phyloP scores from a whole-genome alignment of 148 eudicot species.

The Rhododendron mucronatum region DNA sequence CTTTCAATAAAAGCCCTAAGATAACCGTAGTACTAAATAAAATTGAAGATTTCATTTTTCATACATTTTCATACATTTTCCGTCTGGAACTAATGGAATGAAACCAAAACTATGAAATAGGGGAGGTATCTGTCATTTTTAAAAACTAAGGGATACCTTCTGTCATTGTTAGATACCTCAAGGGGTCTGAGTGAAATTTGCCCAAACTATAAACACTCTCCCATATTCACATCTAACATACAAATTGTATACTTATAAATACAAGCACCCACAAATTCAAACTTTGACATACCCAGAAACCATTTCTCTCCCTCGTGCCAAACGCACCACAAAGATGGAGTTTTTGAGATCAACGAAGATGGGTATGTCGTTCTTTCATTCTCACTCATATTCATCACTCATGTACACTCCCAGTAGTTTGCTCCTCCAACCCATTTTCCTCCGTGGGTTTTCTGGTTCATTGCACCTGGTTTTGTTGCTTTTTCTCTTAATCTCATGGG shows the following conservation, averaged over 20 bases:
- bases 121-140: no score
- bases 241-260: neutral
- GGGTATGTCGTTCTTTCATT: slow-evolving; percentile 1
- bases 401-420: neutral
- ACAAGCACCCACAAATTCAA: neutral
- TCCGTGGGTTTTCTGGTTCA: neutral
- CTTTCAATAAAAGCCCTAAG: no score
- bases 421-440: slow-evolving; percentile 8
- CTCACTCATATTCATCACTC: neutral
- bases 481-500: neutral
- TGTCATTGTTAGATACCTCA: no score
- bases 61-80: no score
- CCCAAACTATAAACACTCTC: neutral
- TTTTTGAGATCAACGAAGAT: neutral
- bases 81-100: no score
- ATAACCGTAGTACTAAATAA: no score
- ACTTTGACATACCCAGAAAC: neutral
- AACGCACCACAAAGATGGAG: neutral
- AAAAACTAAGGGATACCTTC: no score
- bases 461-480: neutral
- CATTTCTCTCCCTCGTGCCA: neutral
- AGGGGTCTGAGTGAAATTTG: no score
- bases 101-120: no score
- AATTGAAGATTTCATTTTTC: no score
- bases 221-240: neutral